Base-by-base conservation (phyloP, 1,284 basidiomycete species). In the Fistulina hepatica region DNA sequence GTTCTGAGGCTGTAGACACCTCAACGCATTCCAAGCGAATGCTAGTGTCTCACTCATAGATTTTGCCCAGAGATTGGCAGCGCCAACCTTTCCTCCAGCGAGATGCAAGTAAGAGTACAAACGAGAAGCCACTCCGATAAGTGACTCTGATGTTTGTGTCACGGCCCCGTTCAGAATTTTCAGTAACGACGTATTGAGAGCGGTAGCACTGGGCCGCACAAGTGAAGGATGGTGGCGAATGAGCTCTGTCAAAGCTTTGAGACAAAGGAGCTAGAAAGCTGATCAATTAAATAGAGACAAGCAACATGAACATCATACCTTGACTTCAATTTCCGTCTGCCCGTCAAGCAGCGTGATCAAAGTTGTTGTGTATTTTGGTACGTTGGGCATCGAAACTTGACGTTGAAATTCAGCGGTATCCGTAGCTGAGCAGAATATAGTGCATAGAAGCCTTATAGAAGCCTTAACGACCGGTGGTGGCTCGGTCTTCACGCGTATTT, bases 1-100 rank as follows among this genome's bases (percentile, higher is more conserved):
- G 48, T 72, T 81, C 5, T 77, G 78, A 8, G 71, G 71, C 41
- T 79, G 61, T 32, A 85, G 41, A 7, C 62, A 55, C n/a, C 56
- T 44, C 48, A 81, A 70, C 7, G 79, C 67, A 39, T 58, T 62
- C 73, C 73, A 81, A 12, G 69, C 71, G 49, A 78, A 74, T 1
- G 58, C 57, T 28, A 86, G 44, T 0, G 75, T 73, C 30, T 80
- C 78, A 33, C 85, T 79, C 17, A 85, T 42, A 10, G 71, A 70
- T 51, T 81, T 84, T 44, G 76, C 67, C 83, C 83, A 88, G 9
- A 78, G 49, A 35, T 59, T 69, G 4, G 70, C 63, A n/a, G 76
- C 73, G 13, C 77, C 80, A 5, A 81, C 76, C 57, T 84, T 88
- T 3, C 84, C 84, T 13, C 81, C 82, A 1, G 79, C 77, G 21